Evolutionary conservation across 2,329 filamentous ascomycete species (phyloP), one percentile per base, ranked within the genome.

Genomic region (Xylariomycetidae sp.): DNA sequence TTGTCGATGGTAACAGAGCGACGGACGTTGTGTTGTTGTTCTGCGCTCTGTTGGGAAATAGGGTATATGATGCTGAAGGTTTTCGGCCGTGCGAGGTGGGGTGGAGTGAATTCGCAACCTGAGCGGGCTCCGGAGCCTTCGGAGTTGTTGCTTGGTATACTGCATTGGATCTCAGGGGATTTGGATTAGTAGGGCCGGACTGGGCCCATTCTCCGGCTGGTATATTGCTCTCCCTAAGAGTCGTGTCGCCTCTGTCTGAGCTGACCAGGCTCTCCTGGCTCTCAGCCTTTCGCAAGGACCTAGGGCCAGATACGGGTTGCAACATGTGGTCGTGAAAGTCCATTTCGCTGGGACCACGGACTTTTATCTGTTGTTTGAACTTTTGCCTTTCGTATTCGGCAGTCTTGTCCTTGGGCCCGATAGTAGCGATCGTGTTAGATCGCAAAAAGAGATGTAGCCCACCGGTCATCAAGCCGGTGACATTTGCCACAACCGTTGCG

Each of bases 361-460:
- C 37, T 26, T 41, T 31, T n/a, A 44, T 49, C 15, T 54, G 48
- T 31, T 69, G 63, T 45, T 63, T 62, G 13, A 59, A 46, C 40
- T 61, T 58, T 34, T 61, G 69, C 49, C 56, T 65, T 49, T 66
- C 68, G 44, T 63, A 67, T 52, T 69, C 70, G 45, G 54, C 60
- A 14, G 50, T 46, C 58, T 66, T 67, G 57, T 67, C 62, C 30
- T 64, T 62, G 46, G 64, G 61, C 35, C 58, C 69, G 31, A 79
- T 75, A 16, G 73, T 73, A 10, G 72, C 68, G 10, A 72, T 66
- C 11, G 70, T 74, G 43, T 77, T 81, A 3, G 79, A 77, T 43
- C 81, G 73, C 31, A 86, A 65, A 46, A 84, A 81, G 7, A 85
- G 62, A 46, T 85, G 80, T 16, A 85, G 66, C 12, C 78, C 72